Conservation (phyloP, 495 filamentous ascomycete genomes). For the Copromyces sp. region DNA sequence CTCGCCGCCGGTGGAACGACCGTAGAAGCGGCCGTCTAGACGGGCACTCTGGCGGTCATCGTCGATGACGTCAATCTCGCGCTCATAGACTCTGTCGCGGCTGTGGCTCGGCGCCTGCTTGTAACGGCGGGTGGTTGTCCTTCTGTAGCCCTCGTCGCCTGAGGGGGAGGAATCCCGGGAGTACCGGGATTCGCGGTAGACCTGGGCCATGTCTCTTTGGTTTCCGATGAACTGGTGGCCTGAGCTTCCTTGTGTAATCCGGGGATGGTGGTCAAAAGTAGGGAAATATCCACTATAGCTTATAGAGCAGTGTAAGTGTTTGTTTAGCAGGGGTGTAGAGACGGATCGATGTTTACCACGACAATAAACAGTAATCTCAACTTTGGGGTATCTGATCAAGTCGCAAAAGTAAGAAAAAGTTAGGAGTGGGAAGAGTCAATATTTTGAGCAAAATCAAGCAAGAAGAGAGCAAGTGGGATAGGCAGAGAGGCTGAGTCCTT, state of each 20-base stretch:
- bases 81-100: slow-evolving; percentile 28
- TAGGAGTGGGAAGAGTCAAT: not conserved
- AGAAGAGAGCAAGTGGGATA: not conserved
- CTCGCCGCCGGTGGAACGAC: slow-evolving; percentile 26
- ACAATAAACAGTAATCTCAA: not conserved
- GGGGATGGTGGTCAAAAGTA: not conserved
- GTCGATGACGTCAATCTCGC: slow-evolving; percentile 37
- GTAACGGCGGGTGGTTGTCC: slow-evolving; percentile 45
- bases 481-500: not conserved
- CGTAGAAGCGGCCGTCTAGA: slow-evolving; percentile 11
- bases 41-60: slow-evolving; percentile 37
- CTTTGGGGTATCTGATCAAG: not conserved
- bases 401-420: not conserved
- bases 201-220: slow-evolving; percentile 28
- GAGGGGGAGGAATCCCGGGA: slow-evolving; percentile 35
- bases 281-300: not conserved
- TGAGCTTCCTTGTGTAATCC: not conserved
- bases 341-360: not conserved
- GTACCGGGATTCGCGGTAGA: slow-evolving; percentile 40
- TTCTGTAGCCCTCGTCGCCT: slow-evolving; percentile 37
- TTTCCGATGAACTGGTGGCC: not conserved
- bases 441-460: not conserved
- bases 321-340: not conserved
- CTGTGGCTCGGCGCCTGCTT: slow-evolving; percentile 36
- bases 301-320: not conserved